Base-by-base conservation (phyloP, 441 rosid genomes). In the Viola pubescens region DNA sequence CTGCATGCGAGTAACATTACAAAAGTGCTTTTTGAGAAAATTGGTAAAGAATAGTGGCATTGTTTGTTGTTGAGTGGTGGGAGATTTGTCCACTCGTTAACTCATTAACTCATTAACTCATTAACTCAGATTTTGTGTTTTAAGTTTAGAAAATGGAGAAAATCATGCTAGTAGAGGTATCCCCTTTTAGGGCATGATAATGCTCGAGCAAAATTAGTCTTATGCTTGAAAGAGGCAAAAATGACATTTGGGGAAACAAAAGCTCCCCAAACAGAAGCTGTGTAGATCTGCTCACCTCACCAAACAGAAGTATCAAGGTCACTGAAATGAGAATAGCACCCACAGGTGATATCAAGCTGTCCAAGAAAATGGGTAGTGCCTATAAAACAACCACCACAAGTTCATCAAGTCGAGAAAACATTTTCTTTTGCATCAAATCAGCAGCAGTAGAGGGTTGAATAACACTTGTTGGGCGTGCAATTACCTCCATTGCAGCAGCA, bases 401-500 rank as follows among this genome's bases (percentile, higher is more conserved):
- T 38, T n/a, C 9, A 7, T 12, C 41, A 59, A 9, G 4, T 8
- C 7, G 37, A 50, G 59, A 49, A 51, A 44, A 61, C 49, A 16
- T 56, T 54, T 56, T 39, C 54, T 10, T 39, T 61, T n/a, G 19
- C 19, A 16, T 16, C 19, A 16, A 16, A 16, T 16, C 19, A 16
- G 19, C 19, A 16, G 19, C 19, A 16, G 19, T 16, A 16, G 19
- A 16, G 19, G 0, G 19, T 16, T 16, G 19, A 3, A 49, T 43
- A 37, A n/a, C 34, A 63, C 37, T 5, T 12, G 3, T 14, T 4
- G 1, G 16, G 40, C 6, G 26, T n/a, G 8, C 40, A 52, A 6
- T 48, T 70, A 81, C 88, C 86, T 85, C 91, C 91, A 85, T 85
- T 26, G 88, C 79, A 49, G 82, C 83, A 52, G 91, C 88, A 73